Base-by-base conservation (phyloP, 352 stramenopile genomes). In the Globisporangium heterothallicum region DNA sequence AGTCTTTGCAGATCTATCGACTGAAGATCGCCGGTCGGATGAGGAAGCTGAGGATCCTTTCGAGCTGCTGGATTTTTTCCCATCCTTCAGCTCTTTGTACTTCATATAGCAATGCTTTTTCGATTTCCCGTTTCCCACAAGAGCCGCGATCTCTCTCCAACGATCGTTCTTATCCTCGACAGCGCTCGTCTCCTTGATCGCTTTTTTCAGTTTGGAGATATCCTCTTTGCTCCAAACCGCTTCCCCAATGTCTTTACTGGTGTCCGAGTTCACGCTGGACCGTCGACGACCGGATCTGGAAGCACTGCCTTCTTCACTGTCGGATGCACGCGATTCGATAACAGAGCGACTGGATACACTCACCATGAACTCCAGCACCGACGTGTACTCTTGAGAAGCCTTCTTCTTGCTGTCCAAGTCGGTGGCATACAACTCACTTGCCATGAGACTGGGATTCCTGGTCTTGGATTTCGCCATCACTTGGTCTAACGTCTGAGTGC, bases 81-180 rank as follows among this genome's bases (percentile, higher is more conserved):
- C 72, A 25, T 84, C 65, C 49, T 87, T 88, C 25, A 92, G 64
- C 34, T 87, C 67, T 59, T 92, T 92, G 66, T 92, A 92, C 61
- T 92, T 91, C 26, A 88, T 18, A 52, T 91, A 90, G 62, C 82
- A 92, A 36, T 88, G 66, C 56, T 88, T 88, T 44, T 91, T 91
- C n/a, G 62, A 70, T 49, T 84, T 87, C 1, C 61, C 60, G 38
- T 72, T 77, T 12, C 79, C 74, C 12, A 92, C 73, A 12, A 78
- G 40, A n/a, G 14, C 44, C 0, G 74, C 74, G 38, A 90, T 88
- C 40, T 83, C 53, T 30, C 80, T 86, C 79, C 79, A 92, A 16
- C 77, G 79, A 14, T 73, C 70, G 43, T 79, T 88, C 57, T 87
- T 92, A 53, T 91, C 75, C 18, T 77, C 67, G 1, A 87, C 40